Evolutionary conservation across 768 basidiomycete genomes (phyloP), one percentile per base, ranked within the genome.

Genomic region (Holtermanniella nyarrowii): DNA sequence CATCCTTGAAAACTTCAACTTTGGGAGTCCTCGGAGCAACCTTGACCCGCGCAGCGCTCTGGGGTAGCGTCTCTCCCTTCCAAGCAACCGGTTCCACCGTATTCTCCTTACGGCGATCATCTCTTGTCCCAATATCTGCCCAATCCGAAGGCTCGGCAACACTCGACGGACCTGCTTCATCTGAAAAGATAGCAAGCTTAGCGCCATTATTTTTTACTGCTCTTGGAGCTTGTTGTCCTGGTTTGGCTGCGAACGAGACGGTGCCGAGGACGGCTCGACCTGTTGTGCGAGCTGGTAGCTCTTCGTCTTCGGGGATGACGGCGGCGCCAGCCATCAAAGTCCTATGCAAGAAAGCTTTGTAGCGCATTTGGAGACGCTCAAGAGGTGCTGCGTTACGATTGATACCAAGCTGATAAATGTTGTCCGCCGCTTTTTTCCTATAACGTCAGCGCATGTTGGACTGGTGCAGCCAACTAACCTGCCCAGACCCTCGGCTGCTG

Each of bases 381-480:
- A 86, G 64, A 2, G 93, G 91, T 21, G 86, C 79, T 12, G 85
- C 89, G 52, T 79, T 79, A 22, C 84, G 82, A 54, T 81, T 78
- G 57, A 97, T 85, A 14, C 91, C 95, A 31, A 82, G 78, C 12
- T 78, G 79, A 72, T 86, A 93, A 20, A 91, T 77, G 40, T 79
- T 75, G 54, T 89, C 85, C 13, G 93, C 93, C 50, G 89, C 84
- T 48, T 78, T 73, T 14, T 73, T 77, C 63, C 90, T 95, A 59
- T 46, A 59, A 11, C 31, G 16, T 55, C 46, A 44, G 18, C 26
- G 11, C 21, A 24, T 37, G 49, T 16, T 14, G 24, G 3, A 23
- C 18, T 21, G 13, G 18, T n/a, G 18, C 31, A 2, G 40, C 23
- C 16, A 16, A 78, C 82, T 68, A 73, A 93, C 93, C 81, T 79